A percentile compares a stretch with the other conserved stretches of the same genome.
phyloP scores from a whole-genome alignment of 371 early-diverging fungal species.

The Lichtheimia ornata region DNA sequence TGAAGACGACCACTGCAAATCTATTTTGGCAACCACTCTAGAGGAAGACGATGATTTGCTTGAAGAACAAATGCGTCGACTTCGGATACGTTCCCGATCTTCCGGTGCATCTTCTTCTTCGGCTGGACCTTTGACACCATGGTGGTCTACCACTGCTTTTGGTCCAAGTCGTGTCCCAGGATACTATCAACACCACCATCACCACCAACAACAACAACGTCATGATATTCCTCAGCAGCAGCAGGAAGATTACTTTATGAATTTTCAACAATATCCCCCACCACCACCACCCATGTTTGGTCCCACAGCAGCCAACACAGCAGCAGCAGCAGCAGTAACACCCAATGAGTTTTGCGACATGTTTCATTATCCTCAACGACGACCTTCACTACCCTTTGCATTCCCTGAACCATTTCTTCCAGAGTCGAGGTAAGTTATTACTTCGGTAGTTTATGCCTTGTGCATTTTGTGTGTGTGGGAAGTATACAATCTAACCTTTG shows the following conservation, averaged over 20 bases:
- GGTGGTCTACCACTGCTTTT: neutral
- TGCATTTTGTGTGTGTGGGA: no score
- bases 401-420: constrained; percentile 1
- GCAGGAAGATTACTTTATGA: constrained; percentile 3
- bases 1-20: constrained; percentile 16
- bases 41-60: constrained; percentile 37
- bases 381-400: constrained; percentile 7
- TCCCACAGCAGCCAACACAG: neutral
- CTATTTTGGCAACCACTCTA: constrained; percentile 27
- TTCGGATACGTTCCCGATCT: constrained; percentile 37
- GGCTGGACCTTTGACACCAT: neutral
- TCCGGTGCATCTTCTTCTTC: constrained; percentile 26
- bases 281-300: neutral
- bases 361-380: constrained; percentile 9
- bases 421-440: constrained; percentile 1
- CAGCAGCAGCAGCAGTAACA: constrained; percentile 4
- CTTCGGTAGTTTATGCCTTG: no score
- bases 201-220: constrained; percentile 2
- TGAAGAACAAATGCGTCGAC: constrained; percentile 18
- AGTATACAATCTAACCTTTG: no score
- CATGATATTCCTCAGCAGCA: neutral
- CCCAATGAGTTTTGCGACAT: neutral
- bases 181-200: neutral
- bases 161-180: no score
- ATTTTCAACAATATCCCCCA: neutral